Percentiles rank a stretch among this genome's conserved stretches.
phyloP scores from a whole-genome alignment of 345 rosid genomes.

The Ailanthus altissimus region DNA sequence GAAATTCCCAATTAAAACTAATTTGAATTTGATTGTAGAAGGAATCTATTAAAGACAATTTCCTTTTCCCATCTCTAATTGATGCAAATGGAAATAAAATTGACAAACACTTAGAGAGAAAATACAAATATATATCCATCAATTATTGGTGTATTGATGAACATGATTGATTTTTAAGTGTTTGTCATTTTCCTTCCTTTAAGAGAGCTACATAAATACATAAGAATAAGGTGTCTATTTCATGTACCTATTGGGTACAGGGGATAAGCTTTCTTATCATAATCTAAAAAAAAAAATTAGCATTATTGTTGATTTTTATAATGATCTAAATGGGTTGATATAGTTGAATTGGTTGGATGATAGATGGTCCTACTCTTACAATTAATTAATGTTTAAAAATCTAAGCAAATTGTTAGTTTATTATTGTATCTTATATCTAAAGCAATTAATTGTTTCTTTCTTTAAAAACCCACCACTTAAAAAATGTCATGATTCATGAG shows the following conservation, averaged over 20 bases:
- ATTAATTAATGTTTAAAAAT: neutral
- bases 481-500: neutral
- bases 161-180: conserved; percentile 1
- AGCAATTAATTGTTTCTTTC: neutral
- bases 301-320: neutral
- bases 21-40: neutral
- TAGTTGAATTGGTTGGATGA: neutral
- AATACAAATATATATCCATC: too few species aligned
- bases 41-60: neutral
- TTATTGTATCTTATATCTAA: neutral
- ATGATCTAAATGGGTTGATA: neutral
- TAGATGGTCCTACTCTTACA: neutral
- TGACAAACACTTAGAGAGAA: neutral
- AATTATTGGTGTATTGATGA: conserved; percentile 5
- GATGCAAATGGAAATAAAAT: neutral
- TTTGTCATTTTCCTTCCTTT: neutral
- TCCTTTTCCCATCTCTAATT: neutral
- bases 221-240: conserved; percentile 8
- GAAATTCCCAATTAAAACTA: neutral
- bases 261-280: neutral
- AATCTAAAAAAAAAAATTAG: neutral
- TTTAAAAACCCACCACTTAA: neutral
- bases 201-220: neutral
- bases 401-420: neutral
- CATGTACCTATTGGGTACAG: neutral